Evolutionary conservation across 305 asterid species (phyloP), one percentile per base, ranked within the genome.

Genomic region (Rubia peregrina): DNA sequence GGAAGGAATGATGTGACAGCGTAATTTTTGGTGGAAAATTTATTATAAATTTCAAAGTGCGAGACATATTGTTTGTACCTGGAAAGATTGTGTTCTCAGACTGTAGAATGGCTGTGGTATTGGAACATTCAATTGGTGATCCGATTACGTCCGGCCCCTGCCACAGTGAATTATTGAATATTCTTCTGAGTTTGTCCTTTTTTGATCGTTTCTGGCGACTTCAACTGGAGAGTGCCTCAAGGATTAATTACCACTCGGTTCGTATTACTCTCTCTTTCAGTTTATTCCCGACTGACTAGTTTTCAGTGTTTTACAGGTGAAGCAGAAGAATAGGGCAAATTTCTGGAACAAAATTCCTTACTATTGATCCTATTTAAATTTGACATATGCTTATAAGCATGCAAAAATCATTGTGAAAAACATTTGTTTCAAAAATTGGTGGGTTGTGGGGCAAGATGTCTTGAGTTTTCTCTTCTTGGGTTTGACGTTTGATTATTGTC

Each of bases 1-100:
- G 83, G 99, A 91, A 81, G 97, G 82, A 92, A 89, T 94, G 96
- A 89, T 91, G 90, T 90, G 96, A 88, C 88, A 83, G 81, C 86
- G 80, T 94, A 81, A 76, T 86, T 84, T 79, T 19, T 86, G 98
- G 90, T 87, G 96, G 96, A 86, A 85, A 63, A 24, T 78, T 80
- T 87, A 78, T 77, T 88, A 86, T 4, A 81, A 82, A 64, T 85
- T 85, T 82, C 82, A 85, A 83, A 86, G 88, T 85, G 70, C 89
- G 85, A 86, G 95, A 74, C 81, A 80, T 91, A 86, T 87, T 87
- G 79, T 89, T 91, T 86, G 95, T 85, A 74, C 81, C 80, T 81
- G 79, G 74, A 79, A 89, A 86, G 86, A 61, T 74, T 79, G 80
- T 86, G 85, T 89, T 82, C 78, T 79, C 95, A 88, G 91, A 80